phyloP scores from a whole-genome alignment of 129 eudicot species.

The Smallanthus sonchifolius region DNA sequence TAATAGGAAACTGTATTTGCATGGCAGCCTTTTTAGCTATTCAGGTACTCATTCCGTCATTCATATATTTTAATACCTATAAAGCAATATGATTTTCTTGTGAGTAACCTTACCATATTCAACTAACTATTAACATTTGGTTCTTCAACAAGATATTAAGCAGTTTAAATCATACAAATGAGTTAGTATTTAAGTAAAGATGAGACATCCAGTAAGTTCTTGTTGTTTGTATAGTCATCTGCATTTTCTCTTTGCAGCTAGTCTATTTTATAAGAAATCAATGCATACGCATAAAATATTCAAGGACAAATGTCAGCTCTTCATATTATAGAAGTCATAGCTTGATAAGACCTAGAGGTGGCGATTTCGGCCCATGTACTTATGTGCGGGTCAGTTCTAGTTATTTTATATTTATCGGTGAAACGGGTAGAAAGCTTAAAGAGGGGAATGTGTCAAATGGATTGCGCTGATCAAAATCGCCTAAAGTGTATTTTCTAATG shows the following conservation, averaged over 20 bases:
- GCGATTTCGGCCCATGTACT: background rate
- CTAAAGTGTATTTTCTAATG: background rate
- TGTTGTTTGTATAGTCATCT: background rate
- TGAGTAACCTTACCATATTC: constrained; percentile 4
- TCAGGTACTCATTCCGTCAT: constrained; percentile 48
- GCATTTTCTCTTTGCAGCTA: background rate
- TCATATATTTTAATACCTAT: constrained; percentile 4
- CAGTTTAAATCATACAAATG: background rate
- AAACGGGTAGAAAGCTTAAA: background rate
- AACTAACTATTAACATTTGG: background rate
- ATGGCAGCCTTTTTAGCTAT: constrained; percentile 85
- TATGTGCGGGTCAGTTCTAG: background rate
- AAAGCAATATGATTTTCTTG: background rate
- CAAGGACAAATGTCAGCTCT: background rate
- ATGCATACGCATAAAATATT: background rate
- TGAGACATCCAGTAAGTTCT: background rate
- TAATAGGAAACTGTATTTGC: constrained; percentile 94
- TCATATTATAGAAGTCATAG: background rate
- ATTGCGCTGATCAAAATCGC: background rate
- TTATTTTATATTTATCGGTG: background rate
- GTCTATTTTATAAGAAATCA: background rate
- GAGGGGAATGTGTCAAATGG: background rate
- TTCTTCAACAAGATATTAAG: constrained; percentile 7
- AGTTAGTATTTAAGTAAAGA: background rate
- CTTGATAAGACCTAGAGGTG: background rate